Evolutionary conservation across 768 basidiomycete genomes (phyloP).

Genomic region (Suillus lakei): DNA sequence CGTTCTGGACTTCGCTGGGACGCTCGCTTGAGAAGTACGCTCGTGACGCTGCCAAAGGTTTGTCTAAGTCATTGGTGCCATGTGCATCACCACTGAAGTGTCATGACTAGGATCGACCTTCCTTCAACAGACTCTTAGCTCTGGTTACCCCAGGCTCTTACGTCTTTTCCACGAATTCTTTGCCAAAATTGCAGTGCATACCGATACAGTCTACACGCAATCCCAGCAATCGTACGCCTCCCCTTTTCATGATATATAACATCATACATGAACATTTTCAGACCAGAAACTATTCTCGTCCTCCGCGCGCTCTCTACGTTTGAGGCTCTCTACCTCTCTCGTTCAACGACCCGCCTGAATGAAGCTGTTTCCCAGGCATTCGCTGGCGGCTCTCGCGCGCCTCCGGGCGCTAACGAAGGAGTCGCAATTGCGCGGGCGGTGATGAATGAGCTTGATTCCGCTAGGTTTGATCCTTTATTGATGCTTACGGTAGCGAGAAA

Average conservation of each 20-base stretch:
- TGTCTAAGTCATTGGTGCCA: slow-evolving; percentile 10
- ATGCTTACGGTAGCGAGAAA: slow-evolving; percentile 80
- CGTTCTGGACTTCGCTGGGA: slow-evolving; percentile 88
- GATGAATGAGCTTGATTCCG: slow-evolving; percentile 91
- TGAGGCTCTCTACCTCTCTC: slow-evolving; percentile 87
- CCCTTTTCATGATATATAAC: not conserved
- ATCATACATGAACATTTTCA: slow-evolving; percentile 35
- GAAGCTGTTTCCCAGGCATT: slow-evolving; percentile 82
- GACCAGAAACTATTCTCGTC: slow-evolving; percentile 90
- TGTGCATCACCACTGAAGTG: slow-evolving; percentile 7
- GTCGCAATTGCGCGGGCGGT: slow-evolving; percentile 75
- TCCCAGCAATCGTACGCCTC: slow-evolving; percentile 76
- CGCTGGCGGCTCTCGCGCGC: slow-evolving; percentile 67
- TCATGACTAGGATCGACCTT: slow-evolving; percentile 76
- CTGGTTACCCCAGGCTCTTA: slow-evolving; percentile 85
- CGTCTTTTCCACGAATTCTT: slow-evolving; percentile 98
- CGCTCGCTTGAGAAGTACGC: slow-evolving; percentile 82
- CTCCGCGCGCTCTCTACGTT: slow-evolving; percentile 84
- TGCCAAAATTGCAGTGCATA: slow-evolving; percentile 91
- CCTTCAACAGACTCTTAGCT: slow-evolving; percentile 85
- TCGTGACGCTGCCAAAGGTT: slow-evolving; percentile 82
- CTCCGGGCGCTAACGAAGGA: slow-evolving; percentile 80
- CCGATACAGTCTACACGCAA: slow-evolving; percentile 89
- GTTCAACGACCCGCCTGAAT: slow-evolving; percentile 81
- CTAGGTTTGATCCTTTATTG: slow-evolving; percentile 90